A percentile compares a stretch with the other conserved stretches of the same genome.
Evolutionary conservation across 2,329 filamentous ascomycete species (phyloP).

Genomic region (Microascus cirrosus): DNA sequence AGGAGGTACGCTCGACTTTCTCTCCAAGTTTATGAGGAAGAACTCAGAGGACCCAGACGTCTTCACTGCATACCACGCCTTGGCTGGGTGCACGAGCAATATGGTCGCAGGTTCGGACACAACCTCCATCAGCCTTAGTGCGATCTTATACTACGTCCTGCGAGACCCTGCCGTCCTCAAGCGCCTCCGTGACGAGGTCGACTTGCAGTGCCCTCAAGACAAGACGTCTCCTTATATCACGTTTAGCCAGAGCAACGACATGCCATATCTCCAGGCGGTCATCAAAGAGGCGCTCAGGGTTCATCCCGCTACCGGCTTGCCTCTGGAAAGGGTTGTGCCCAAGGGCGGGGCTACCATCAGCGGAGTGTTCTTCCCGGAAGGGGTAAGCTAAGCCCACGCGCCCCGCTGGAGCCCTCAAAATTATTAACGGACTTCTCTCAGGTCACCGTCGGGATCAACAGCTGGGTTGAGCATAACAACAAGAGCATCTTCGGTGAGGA

Average conservation of each 20-base stretch:
- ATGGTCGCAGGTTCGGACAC: constrained; percentile 23
- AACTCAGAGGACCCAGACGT: constrained; percentile 27
- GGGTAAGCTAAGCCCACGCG: constrained; percentile 7
- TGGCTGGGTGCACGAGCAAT: constrained; percentile 12
- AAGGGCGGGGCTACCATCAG: constrained; percentile 26
- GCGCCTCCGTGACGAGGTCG: constrained; percentile 25
- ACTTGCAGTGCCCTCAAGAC: constrained; percentile 10
- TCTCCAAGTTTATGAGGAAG: constrained; percentile 17
- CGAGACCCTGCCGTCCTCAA: constrained; percentile 14
- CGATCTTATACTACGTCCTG: constrained; percentile 17
- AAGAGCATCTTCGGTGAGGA: constrained; percentile 15
- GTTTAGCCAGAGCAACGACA: constrained; percentile 15
- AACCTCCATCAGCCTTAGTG: constrained; percentile 19
- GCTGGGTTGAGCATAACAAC: constrained; percentile 17
- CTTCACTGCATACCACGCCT: constrained; percentile 21
- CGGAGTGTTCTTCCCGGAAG: constrained; percentile 14
- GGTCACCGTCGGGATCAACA: constrained; percentile 16
- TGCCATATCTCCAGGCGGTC: constrained; percentile 36
- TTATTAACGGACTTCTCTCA: neutral
- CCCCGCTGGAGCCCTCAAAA: neutral
- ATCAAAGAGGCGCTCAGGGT: constrained; percentile 39
- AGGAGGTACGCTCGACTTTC: constrained; percentile 8
- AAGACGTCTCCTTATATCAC: constrained; percentile 8
- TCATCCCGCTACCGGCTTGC: constrained; percentile 31
- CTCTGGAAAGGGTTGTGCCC: constrained; percentile 33